Conservation (phyloP, 805 yeast species). For the Candida ascalaphidarum region DNA sequence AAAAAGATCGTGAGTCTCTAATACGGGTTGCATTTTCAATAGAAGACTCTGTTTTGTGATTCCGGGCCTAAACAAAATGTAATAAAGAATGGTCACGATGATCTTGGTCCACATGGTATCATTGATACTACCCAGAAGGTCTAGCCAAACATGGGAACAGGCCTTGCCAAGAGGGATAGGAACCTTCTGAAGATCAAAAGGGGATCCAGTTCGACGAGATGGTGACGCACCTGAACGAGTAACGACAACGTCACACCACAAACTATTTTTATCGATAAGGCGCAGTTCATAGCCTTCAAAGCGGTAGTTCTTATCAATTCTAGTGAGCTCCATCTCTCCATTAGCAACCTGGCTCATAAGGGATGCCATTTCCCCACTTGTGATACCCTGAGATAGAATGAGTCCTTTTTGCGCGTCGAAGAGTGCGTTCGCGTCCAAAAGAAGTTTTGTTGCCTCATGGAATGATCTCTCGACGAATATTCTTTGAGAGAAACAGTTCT, state of each 20-base stretch:
- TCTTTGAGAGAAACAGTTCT: constrained; percentile 28
- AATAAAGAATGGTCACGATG: constrained; percentile 34
- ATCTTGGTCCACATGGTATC: constrained; percentile 51
- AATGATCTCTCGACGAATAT: constrained; percentile 30
- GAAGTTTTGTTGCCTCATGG: constrained; percentile 38
- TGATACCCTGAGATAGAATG: constrained; percentile 44
- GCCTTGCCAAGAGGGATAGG: constrained; percentile 54
- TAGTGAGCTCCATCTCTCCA: constrained; percentile 8
- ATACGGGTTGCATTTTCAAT: constrained; percentile 17
- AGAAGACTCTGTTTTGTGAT: constrained; percentile 13
- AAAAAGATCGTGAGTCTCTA: constrained; percentile 19
- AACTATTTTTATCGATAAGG: constrained; percentile 56
- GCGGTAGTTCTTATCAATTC: constrained; percentile 45
- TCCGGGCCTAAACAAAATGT: constrained; percentile 30
- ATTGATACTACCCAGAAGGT: constrained; percentile 53
- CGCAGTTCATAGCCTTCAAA: constrained; percentile 69
- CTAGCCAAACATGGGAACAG: constrained; percentile 67
- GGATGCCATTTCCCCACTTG: constrained; percentile 56
- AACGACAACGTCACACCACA: constrained; percentile 55
- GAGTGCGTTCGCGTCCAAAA: constrained; percentile 31
- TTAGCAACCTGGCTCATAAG: constrained; percentile 30
- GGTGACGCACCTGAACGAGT: too few relatives aligned
- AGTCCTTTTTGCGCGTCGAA: constrained; percentile 44
- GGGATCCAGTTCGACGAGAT: too few relatives aligned
- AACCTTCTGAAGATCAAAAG: constrained; percentile 9